phyloP scores from a whole-genome alignment of 2,329 filamentous ascomycete genomes.

The Ascochyta fabae region DNA sequence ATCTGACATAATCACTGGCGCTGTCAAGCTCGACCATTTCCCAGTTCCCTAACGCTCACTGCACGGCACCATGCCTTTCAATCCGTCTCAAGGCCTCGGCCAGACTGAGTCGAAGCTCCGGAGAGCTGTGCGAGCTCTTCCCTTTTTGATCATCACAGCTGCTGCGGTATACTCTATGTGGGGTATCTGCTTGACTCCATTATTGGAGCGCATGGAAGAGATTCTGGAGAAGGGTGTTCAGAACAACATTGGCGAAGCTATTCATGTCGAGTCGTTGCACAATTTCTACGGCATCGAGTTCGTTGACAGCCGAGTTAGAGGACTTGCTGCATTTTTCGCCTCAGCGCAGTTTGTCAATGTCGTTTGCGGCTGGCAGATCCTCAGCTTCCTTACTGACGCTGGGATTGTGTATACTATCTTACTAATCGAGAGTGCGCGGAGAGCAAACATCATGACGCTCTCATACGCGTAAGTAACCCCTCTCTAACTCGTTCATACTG shows the following conservation, averaged over 20 bases:
- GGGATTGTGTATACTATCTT: slow-evolving; percentile 19
- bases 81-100: slow-evolving; percentile 21
- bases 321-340: slow-evolving; percentile 17
- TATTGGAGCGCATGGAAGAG: slow-evolving; percentile 4
- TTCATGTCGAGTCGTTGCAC: slow-evolving; percentile 3
- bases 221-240: slow-evolving; percentile 12
- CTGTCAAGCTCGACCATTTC: slow-evolving; percentile 20
- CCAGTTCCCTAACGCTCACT: slow-evolving; percentile 17
- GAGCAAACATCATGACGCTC: slow-evolving; percentile 18
- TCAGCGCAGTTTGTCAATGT: slow-evolving; percentile 21
- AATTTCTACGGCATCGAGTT: slow-evolving; percentile 20
- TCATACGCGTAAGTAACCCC: slow-evolving; percentile 9
- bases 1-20: slow-evolving; percentile 16
- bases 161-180: slow-evolving; percentile 18
- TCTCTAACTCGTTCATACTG: neutral
- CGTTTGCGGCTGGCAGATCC: slow-evolving; percentile 17
- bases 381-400: slow-evolving; percentile 20
- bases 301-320: slow-evolving; percentile 18
- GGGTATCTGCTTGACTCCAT: neutral
- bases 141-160: slow-evolving; percentile 15
- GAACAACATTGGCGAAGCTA: slow-evolving; percentile 14
- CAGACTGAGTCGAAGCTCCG: slow-evolving; percentile 19
- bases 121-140: slow-evolving; percentile 16
- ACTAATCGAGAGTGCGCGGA: slow-evolving; percentile 21
- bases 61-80: slow-evolving; percentile 22